These are phyloP conservation scores for Boletus vinaceobasis DNA, from an alignment of 768 basidiomycete genomes.

Conservation along the genomic window DNA sequence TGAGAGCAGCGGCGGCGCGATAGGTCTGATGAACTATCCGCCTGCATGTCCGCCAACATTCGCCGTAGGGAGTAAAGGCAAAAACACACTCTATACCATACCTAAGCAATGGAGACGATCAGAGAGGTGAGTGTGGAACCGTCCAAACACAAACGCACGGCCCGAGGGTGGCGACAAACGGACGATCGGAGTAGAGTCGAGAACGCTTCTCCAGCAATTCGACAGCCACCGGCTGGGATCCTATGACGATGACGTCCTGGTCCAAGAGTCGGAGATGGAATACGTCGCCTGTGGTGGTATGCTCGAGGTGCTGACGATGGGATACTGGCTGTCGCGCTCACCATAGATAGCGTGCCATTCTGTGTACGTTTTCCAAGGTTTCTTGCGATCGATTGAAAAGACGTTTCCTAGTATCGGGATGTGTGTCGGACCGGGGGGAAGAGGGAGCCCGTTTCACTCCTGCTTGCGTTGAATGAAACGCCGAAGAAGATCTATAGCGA, in stretches of 20 bases:
- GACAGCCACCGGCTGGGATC: neutral
- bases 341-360: neutral
- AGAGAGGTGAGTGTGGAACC: neutral
- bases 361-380: neutral
- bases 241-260: neutral
- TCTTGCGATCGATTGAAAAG: neutral
- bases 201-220: neutral
- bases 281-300: neutral
- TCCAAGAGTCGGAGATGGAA: neutral
- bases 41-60: conserved; percentile 1
- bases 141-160: neutral
- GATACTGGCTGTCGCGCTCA: neutral
- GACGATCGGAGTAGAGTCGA: neutral
- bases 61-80: conserved; percentile 3
- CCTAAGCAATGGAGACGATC: neutral
- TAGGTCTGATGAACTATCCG: conserved; percentile 7
- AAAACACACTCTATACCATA: conserved; percentile 8
- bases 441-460: neutral
- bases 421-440: neutral
- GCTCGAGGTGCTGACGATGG: neutral
- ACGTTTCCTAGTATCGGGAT: neutral
- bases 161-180: neutral
- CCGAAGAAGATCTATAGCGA: neutral
- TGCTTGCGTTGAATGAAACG: neutral
- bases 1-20: neutral